Conservation (phyloP, 441 rosid genomes). For the Oxalis stricta region DNA sequence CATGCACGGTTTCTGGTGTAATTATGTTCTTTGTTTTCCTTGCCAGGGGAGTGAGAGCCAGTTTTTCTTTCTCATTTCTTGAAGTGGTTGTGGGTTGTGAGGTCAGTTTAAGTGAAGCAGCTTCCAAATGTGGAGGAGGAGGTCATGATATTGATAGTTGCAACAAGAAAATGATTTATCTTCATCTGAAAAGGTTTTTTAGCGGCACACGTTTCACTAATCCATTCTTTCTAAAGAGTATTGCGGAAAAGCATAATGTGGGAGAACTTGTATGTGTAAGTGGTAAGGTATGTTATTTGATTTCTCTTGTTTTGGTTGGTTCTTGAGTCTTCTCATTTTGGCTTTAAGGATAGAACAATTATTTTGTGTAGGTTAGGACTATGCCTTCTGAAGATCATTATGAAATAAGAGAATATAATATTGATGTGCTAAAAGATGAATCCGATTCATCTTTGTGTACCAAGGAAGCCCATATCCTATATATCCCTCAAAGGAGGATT, state of each 20-base stretch:
- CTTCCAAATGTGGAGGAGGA: conserved; percentile 17
- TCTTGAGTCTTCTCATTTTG: conserved; percentile 6
- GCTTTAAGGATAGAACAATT: no score
- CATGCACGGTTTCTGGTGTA: conserved; percentile 4
- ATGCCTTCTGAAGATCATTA: conserved; percentile 58
- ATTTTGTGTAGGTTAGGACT: conserved; percentile 55
- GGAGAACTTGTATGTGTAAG: conserved; percentile 83
- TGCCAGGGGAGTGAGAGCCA: conserved; percentile 69
- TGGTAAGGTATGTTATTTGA: conserved; percentile 53
- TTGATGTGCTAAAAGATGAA: conserved; percentile 69
- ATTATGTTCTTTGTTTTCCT: conserved; percentile 10
- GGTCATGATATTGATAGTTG: conserved; percentile 10
- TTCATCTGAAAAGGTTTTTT: conserved; percentile 85
- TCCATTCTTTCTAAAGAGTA: conserved; percentile 53
- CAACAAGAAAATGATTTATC: conserved; percentile 37
- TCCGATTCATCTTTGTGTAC: conserved; percentile 37
- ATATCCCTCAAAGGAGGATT: conserved; percentile 88
- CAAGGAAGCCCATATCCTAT: conserved; percentile 80
- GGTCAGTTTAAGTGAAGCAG: conserved; percentile 25
- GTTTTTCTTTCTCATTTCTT: conserved; percentile 57
- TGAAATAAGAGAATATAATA: conserved; percentile 80
- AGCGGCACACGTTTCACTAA: conserved; percentile 73
- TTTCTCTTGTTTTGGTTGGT: conserved; percentile 8
- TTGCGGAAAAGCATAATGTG: conserved; percentile 41
- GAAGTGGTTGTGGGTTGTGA: conserved; percentile 87